Conservation (phyloP, 2,329 filamentous ascomycete species). For the Colletotrichum echinochloae region DNA sequence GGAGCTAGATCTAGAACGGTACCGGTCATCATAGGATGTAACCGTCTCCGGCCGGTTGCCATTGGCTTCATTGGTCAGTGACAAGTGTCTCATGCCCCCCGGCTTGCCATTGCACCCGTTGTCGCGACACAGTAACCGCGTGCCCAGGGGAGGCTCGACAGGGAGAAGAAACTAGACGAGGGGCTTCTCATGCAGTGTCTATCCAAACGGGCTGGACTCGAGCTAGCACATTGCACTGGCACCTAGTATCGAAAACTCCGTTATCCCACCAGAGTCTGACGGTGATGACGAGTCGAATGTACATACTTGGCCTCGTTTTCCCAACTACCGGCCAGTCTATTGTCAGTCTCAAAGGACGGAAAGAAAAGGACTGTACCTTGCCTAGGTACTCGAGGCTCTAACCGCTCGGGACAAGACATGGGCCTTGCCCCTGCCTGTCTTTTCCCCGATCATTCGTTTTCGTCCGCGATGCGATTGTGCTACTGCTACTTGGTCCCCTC, state of each 20-base stretch:
- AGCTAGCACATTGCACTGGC: not conserved
- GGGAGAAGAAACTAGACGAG: not conserved
- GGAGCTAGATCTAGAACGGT: slow-evolving; percentile 19
- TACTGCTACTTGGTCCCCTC: not conserved
- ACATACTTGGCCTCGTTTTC: slow-evolving; percentile 26
- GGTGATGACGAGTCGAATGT: slow-evolving; percentile 19
- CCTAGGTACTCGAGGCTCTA: not conserved
- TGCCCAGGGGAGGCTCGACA: not conserved
- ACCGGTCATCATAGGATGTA: slow-evolving; percentile 1
- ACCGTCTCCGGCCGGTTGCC: slow-evolving; percentile 25
- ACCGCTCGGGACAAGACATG: slow-evolving; percentile 6
- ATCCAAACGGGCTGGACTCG: not conserved
- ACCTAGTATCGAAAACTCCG: slow-evolving; percentile 7
- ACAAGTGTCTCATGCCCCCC: slow-evolving; percentile 28
- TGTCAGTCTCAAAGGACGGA: not conserved
- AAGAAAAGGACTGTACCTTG: not conserved
- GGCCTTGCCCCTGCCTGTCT: not conserved
- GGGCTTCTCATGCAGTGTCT: not conserved
- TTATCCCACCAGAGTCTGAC: slow-evolving; percentile 1
- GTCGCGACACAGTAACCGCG: slow-evolving; percentile 7
- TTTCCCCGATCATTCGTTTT: slow-evolving; percentile 19
- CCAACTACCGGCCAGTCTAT: not conserved
- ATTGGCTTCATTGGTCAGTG: not conserved
- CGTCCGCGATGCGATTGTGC: slow-evolving; percentile 14
- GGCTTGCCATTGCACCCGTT: not conserved